A percentile compares a stretch with the other conserved stretches of the same genome.
Conservation (phyloP, 176 grass and related monocot genomes). For the Pontederia paniculata region DNA sequence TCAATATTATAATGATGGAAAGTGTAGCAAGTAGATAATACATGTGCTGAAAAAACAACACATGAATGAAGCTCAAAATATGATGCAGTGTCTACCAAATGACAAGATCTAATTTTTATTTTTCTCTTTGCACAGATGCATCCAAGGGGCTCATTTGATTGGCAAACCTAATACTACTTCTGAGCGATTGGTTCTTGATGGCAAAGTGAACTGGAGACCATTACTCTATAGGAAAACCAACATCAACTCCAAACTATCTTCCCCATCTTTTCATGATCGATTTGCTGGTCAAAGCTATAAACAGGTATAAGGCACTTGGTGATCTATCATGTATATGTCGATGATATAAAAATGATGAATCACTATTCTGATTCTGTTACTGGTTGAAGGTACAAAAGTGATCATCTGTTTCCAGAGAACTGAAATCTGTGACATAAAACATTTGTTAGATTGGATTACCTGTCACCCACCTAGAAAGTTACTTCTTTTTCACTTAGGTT, state of each 20-base stretch:
- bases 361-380: too few relatives aligned
- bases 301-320: constrained; percentile 36
- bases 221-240: constrained; percentile 11
- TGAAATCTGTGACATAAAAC: too few relatives aligned
- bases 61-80: too few relatives aligned
- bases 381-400: too few relatives aligned
- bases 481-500: background rate
- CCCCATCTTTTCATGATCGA: constrained; percentile 34
- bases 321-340: background rate
- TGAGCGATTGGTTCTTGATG: constrained; percentile 23
- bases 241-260: constrained; percentile 1
- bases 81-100: too few relatives aligned
- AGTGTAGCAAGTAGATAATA: too few relatives aligned
- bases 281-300: constrained; percentile 89
- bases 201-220: constrained; percentile 24
- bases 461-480: too few relatives aligned
- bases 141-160: constrained; percentile 53
- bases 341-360: too few relatives aligned
- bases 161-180: constrained; percentile 26
- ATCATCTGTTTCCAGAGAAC: too few relatives aligned
- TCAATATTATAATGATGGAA: too few relatives aligned
- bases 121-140: constrained; percentile 34
- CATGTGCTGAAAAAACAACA: too few relatives aligned
- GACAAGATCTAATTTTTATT: background rate
- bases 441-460: too few relatives aligned